Percentiles rank a stretch among this genome's conserved stretches.
Evolutionary conservation across 306 rosid genomes (phyloP).

Genomic region (Fagus sylvatica): DNA sequence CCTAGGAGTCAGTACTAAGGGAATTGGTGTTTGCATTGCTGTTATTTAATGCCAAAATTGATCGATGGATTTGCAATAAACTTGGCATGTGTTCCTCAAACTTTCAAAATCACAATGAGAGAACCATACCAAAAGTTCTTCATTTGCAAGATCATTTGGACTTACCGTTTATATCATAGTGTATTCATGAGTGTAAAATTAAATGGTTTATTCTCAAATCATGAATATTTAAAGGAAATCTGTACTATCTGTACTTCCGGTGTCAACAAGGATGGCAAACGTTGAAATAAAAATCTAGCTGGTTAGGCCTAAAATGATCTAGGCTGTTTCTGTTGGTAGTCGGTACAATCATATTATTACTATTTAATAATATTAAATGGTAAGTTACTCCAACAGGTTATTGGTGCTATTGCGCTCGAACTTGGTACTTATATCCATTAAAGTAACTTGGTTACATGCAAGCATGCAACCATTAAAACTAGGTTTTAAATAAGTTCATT

Average conservation of each 20-base stretch:
- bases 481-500: conserved; percentile 29
- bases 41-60: not conserved
- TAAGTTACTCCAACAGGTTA: not conserved
- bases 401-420: not conserved
- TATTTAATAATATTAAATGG: not conserved
- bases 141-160: not conserved
- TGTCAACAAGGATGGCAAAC: not conserved
- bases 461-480: conserved; percentile 4
- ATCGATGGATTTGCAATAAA: not conserved
- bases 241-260: not conserved
- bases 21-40: not conserved
- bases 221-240: not conserved
- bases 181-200: not conserved
- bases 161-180: not conserved
- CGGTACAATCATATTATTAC: not conserved
- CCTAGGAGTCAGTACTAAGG: not conserved
- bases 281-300: not conserved
- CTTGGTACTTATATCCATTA: not conserved
- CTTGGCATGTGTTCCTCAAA: not conserved
- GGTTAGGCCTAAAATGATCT: not conserved
- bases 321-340: not conserved
- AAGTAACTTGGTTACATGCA: not conserved
- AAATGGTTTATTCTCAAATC: not conserved
- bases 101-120: not conserved
- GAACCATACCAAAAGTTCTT: not conserved